Percentiles rank a stretch among this genome's conserved stretches.
Evolutionary conservation across 768 basidiomycete species (phyloP).

Genomic region (Lactarius trivialis): DNA sequence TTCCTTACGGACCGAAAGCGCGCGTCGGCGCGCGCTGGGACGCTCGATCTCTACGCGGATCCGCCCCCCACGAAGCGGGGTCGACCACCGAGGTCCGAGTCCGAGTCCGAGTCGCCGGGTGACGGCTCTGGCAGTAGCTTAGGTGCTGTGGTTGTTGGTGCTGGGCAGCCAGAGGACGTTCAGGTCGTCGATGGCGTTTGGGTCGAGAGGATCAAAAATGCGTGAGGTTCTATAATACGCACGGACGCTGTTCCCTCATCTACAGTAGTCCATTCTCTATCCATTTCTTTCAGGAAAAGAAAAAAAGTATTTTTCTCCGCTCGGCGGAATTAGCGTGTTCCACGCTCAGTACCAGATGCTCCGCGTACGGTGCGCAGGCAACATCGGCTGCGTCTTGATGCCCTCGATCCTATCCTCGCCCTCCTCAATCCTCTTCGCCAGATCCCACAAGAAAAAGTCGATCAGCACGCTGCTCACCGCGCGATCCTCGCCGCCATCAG

Average conservation of each 20-base stretch:
- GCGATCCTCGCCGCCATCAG: constrained; percentile 6
- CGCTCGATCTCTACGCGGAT: background rate
- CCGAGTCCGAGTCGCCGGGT: background rate
- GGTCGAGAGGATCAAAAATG: background rate
- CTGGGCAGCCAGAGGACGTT: background rate
- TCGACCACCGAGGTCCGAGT: background rate
- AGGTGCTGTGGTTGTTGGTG: background rate
- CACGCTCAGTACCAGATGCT: constrained; percentile 74
- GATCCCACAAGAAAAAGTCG: constrained; percentile 89
- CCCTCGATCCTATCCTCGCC: constrained; percentile 56
- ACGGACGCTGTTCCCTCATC: background rate
- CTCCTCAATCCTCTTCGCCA: constrained; percentile 67
- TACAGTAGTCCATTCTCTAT: background rate
- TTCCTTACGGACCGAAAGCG: constrained; percentile 13
- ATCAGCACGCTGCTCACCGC: constrained; percentile 70
- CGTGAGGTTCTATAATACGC: background rate
- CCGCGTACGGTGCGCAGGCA: constrained; percentile 72
- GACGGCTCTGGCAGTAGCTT: background rate
- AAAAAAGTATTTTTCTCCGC: too few relatives aligned
- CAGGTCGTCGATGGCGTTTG: background rate
- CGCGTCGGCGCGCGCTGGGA: constrained; percentile 8
- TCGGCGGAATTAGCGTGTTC: too few relatives aligned
- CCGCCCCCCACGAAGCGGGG: background rate
- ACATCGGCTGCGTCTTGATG: constrained; percentile 43
- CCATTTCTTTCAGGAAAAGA: background rate